These are phyloP conservation scores for Russula virescens DNA, from an alignment of 768 basidiomycete genomes.

Conservation along the genomic window DNA sequence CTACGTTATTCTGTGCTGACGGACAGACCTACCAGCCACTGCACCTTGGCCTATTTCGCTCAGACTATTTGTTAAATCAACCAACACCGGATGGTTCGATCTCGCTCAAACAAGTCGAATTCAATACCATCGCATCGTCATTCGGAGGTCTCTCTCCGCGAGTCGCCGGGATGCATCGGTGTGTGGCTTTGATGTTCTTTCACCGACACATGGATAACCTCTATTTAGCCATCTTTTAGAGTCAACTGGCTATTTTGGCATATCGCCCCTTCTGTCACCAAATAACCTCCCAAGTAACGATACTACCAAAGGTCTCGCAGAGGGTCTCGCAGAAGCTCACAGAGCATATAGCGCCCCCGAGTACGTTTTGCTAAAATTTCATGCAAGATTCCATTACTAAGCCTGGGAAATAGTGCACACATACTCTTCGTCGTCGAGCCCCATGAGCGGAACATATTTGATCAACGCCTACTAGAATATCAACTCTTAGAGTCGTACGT, in stretches of 20 bases:
- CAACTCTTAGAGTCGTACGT: constrained; percentile 72
- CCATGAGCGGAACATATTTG: no score
- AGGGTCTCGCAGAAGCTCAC: constrained; percentile 73
- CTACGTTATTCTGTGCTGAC: constrained; percentile 23
- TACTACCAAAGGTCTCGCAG: no score
- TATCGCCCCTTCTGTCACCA: constrained; percentile 45
- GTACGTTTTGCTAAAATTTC: constrained; percentile 35
- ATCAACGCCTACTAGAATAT: no score
- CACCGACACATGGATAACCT: neutral
- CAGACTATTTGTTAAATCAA: constrained; percentile 86
- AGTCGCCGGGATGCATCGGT: no score
- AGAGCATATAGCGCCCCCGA: constrained; percentile 54
- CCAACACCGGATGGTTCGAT: constrained; percentile 31
- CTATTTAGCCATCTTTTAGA: constrained; percentile 55
- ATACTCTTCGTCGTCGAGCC: no score
- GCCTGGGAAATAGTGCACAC: no score
- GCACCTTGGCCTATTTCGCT: constrained; percentile 88
- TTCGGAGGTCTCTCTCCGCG: constrained; percentile 81
- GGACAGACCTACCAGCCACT: constrained; percentile 51
- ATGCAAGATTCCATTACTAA: constrained; percentile 79
- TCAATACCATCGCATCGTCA: constrained; percentile 93
- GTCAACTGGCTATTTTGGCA: constrained; percentile 60
- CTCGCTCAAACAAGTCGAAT: constrained; percentile 98
- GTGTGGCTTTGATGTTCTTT: constrained; percentile 8
- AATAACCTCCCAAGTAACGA: constrained; percentile 69